Base-by-base conservation (phyloP, 1,284 basidiomycete genomes). In the Ceratobasidium sp. region DNA sequence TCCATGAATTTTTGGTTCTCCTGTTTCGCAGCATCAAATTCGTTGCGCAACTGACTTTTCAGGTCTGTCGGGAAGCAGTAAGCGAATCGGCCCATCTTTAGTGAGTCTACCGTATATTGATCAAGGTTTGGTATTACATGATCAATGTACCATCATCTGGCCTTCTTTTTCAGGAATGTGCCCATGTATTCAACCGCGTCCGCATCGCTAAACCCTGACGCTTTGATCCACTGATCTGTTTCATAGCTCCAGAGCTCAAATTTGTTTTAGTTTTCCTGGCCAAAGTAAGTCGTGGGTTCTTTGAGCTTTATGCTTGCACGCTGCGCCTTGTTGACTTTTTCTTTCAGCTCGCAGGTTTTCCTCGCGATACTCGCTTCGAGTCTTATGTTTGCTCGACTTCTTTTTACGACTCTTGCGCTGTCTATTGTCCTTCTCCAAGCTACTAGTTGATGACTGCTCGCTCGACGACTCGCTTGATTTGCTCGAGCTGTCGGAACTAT, bases 21-120 rank as follows among this genome's bases (percentile, higher is more conserved):
- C 66, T 85, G 85, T 2, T 39, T 2, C 18, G 66, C 68, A 1
- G 68, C 66, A 0, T 70, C 18, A 12, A 84, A 80, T 39, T 81
- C 68, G 10, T 80, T 64, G 0, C 81, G 70, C 71, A 82, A 80
- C 39, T 82, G 75, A 0, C 79, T 40, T 3, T 85, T 81, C 77
- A 85, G 88, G 53, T 87, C 82, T 0, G 84, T 72, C 0, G 86
- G 87, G 83, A 89, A 89, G 68, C 87, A 88, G 77, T 87, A 86
- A 77, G 88, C 84, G 78, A 87, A 89, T 3, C 89, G 28, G 40
- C 33, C 64, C 20, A 56, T n/a, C 9, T 61, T 60, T 40, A 70
- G 40, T 12, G 12, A 49, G 13, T 55, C 44, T 15, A 79, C 46
- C 0, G 72, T 64, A 23, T 70, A 79, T 33, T 12, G 12, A 20